These are phyloP conservation scores for Ophiognomonia clavigignenti-juglandacearum DNA, from an alignment of 2,329 filamentous ascomycete genomes.

Conservation along the genomic window DNA sequence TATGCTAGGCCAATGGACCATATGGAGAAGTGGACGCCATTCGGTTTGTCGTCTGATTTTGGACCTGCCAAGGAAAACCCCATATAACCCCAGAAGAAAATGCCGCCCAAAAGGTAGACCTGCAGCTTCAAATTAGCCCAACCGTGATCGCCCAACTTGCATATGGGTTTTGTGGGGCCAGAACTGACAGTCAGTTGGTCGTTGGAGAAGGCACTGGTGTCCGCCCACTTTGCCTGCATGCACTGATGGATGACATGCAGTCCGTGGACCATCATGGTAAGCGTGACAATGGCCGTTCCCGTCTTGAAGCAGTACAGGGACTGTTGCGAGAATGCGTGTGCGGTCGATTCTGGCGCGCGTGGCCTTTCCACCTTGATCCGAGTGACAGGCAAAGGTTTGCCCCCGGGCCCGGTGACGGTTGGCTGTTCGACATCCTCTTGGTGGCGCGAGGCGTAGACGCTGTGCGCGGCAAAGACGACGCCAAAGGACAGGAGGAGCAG, in stretches of 20 bases:
- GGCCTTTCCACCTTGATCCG: conserved; percentile 45
- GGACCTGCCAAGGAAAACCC: conserved; percentile 77
- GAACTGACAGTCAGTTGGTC: conserved; percentile 14
- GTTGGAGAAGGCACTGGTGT: conserved; percentile 31
- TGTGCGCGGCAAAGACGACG: conserved; percentile 45
- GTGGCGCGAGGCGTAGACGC: conserved; percentile 45
- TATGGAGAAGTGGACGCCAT: conserved; percentile 69
- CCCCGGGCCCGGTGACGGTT: conserved; percentile 70
- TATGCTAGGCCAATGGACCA: conserved; percentile 72
- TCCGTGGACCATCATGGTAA: conserved; percentile 73
- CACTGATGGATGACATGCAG: conserved; percentile 70
- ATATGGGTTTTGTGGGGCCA: neutral
- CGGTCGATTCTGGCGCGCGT: conserved; percentile 26
- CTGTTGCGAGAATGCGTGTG: conserved; percentile 38
- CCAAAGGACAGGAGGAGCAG: conserved; percentile 50
- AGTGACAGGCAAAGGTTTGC: conserved; percentile 73
- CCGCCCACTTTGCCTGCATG: conserved; percentile 38
- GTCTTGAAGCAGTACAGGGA: conserved; percentile 72
- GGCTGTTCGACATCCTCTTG: conserved; percentile 43
- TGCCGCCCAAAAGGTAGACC: conserved; percentile 80
- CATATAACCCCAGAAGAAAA: conserved; percentile 83
- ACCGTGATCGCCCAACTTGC: neutral
- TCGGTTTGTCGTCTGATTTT: conserved; percentile 75
- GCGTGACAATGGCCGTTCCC: conserved; percentile 63
- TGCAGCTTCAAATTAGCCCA: conserved; percentile 30